Evolutionary conservation across 768 basidiomycete species (phyloP).

Genomic region (Paxillus involutus): DNA sequence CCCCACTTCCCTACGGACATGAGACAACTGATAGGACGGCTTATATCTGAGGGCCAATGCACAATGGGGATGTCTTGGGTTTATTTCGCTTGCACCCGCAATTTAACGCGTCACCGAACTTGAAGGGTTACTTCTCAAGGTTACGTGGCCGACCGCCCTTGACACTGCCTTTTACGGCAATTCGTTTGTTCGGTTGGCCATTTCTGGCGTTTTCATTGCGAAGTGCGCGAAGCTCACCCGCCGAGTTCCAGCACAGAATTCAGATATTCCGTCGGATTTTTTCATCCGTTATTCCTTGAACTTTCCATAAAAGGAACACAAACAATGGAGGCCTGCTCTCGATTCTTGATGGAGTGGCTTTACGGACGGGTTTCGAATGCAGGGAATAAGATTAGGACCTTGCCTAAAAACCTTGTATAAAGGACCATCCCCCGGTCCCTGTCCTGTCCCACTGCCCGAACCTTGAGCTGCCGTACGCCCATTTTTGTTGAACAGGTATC

Average conservation of each 20-base stretch:
- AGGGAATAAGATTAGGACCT: slow-evolving; percentile 30
- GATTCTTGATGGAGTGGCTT: slow-evolving; percentile 19
- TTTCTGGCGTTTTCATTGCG: slow-evolving; percentile 30
- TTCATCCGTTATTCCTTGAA: slow-evolving; percentile 29
- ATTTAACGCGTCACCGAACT: slow-evolving; percentile 29
- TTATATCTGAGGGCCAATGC: slow-evolving; percentile 10
- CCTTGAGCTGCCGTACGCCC: slow-evolving; percentile 38
- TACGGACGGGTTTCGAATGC: slow-evolving; percentile 26
- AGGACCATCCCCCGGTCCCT: slow-evolving; percentile 31
- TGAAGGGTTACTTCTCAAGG: slow-evolving; percentile 19
- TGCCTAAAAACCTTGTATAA: slow-evolving; percentile 36
- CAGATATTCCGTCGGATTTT: slow-evolving; percentile 29
- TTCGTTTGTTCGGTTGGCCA: slow-evolving; percentile 35
- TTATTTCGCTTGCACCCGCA: slow-evolving; percentile 30
- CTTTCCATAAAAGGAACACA: slow-evolving; percentile 30
- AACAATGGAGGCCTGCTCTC: slow-evolving; percentile 30
- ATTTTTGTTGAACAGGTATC: slow-evolving; percentile 30
- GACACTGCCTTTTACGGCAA: slow-evolving; percentile 37
- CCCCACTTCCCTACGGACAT: slow-evolving; percentile 20
- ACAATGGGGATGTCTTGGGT: slow-evolving; percentile 22
- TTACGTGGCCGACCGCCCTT: slow-evolving; percentile 36
- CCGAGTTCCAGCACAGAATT: slow-evolving; percentile 36
- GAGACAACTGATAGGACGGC: slow-evolving; percentile 13
- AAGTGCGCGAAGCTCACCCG: slow-evolving; percentile 23
- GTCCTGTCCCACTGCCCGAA: slow-evolving; percentile 31